Conservation (phyloP, 495 filamentous ascomycete species). For the Chaetomium fimeti region DNA sequence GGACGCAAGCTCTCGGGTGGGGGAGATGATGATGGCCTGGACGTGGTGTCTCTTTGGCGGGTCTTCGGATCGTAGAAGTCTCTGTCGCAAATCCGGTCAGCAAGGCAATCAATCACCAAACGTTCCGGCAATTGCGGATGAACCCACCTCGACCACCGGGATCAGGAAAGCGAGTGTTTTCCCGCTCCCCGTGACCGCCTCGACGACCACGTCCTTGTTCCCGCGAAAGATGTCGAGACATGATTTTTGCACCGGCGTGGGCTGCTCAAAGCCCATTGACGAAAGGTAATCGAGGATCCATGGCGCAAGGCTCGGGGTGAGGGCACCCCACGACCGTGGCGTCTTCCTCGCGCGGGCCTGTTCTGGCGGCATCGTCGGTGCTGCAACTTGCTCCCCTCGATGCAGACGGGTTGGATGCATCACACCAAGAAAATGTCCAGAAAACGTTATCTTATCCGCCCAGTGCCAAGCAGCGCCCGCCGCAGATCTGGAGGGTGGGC, state of each 20-base stretch:
- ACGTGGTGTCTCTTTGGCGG: constrained; percentile 85
- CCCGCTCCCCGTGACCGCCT: constrained; percentile 94
- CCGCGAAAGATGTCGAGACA: constrained; percentile 86
- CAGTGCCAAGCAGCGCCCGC: too few relatives aligned
- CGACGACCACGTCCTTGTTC: constrained; percentile 95
- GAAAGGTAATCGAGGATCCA: constrained; percentile 86
- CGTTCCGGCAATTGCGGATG: not conserved
- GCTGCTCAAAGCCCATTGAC: constrained; percentile 79
- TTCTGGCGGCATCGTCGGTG: constrained; percentile 40
- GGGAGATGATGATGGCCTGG: constrained; percentile 84
- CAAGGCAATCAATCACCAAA: not conserved
- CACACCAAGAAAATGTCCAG: too few relatives aligned
- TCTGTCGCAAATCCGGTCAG: constrained; percentile 31
- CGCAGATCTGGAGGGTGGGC: too few relatives aligned
- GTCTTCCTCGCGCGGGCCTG: constrained; percentile 41
- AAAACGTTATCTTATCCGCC: too few relatives aligned
- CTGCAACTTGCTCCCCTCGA: not conserved
- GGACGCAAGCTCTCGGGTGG: constrained; percentile 85
- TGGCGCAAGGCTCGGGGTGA: constrained; percentile 68
- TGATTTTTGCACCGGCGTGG: constrained; percentile 94
- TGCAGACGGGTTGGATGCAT: not conserved
- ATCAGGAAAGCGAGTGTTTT: constrained; percentile 93
- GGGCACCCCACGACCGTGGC: constrained; percentile 71
- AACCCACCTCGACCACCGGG: constrained; percentile 68
- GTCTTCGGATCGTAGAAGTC: constrained; percentile 67